Percentiles rank a stretch among this genome's conserved stretches.
Conservation (phyloP, 805 yeast genomes). For the Wickerhamiella australiensis region DNA sequence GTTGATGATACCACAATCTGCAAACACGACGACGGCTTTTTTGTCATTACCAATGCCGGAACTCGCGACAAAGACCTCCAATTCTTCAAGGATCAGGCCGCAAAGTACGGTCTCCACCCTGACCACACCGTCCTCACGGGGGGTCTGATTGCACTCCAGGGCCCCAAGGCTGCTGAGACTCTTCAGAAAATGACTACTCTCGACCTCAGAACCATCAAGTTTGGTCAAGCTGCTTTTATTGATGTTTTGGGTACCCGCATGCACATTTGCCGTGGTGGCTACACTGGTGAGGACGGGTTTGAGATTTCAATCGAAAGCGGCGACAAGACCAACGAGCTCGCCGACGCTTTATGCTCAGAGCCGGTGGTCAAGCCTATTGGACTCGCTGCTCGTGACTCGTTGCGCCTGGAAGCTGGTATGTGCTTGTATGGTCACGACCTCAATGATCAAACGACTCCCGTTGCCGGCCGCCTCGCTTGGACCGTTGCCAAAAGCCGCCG, state of each 20-base stretch:
- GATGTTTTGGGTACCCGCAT: slow-evolving; percentile 34
- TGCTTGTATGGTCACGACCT: slow-evolving; percentile 93
- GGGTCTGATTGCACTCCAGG: slow-evolving; percentile 81
- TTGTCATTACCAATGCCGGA: slow-evolving; percentile 93
- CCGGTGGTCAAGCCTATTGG: slow-evolving; percentile 69
- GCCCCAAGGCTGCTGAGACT: slow-evolving; percentile 67
- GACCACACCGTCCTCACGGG: slow-evolving; percentile 43
- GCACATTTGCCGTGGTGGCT: slow-evolving; percentile 90
- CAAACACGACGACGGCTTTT: slow-evolving; percentile 60
- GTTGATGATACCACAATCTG: slow-evolving; percentile 90
- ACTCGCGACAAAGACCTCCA: slow-evolving; percentile 69
- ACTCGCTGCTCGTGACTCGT: slow-evolving; percentile 93
- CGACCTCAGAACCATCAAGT: slow-evolving; percentile 50
- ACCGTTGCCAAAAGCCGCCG: slow-evolving; percentile 74
- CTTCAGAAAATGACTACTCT: slow-evolving; percentile 51
- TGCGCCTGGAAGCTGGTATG: slow-evolving; percentile 96
- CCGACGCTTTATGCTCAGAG: slow-evolving; percentile 44
- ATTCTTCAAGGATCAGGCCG: slow-evolving; percentile 46
- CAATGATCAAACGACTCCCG: slow-evolving; percentile 66
- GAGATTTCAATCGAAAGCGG: slow-evolving; percentile 65
- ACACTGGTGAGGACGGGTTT: slow-evolving; percentile 98
- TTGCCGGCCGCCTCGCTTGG: slow-evolving; percentile 86
- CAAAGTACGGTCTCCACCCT: slow-evolving; percentile 28
- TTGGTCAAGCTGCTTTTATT: slow-evolving; percentile 55
- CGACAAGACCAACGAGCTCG: slow-evolving; percentile 44